Percentiles rank a stretch among this genome's conserved stretches.
Conservation (phyloP, 2,329 filamentous ascomycete species). For the Pseudogymnoascus sp. region DNA sequence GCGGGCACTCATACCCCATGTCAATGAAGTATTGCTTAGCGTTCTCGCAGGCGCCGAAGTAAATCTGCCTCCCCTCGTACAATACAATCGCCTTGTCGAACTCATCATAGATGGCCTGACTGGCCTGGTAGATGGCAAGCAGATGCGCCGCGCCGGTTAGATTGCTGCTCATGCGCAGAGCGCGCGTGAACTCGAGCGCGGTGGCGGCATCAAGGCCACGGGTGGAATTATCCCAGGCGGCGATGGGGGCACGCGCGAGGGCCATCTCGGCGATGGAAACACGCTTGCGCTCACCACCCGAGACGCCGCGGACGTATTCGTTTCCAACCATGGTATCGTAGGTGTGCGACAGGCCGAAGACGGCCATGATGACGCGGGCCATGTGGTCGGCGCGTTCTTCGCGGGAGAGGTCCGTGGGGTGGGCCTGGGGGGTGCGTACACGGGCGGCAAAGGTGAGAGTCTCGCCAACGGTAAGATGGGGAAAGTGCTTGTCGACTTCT, state of each 20-base stretch:
- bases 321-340: constrained; percentile 68
- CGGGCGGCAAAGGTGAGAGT: constrained; percentile 67
- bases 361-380: constrained; percentile 55
- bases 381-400: constrained; percentile 37
- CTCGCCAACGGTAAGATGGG: constrained; percentile 64
- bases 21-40: constrained; percentile 62
- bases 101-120: constrained; percentile 58
- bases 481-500: constrained; percentile 68
- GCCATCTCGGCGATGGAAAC: constrained; percentile 74
- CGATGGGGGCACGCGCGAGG: constrained; percentile 42
- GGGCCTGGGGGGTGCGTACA: constrained; percentile 55
- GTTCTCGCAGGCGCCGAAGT: constrained; percentile 54
- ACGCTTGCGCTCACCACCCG: constrained; percentile 66
- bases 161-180: constrained; percentile 56
- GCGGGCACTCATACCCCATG: constrained; percentile 63
- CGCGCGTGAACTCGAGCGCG: constrained; percentile 63
- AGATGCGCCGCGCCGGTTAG: constrained; percentile 53
- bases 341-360: constrained; percentile 65
- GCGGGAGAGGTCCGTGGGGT: constrained; percentile 49
- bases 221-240: constrained; percentile 34
- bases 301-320: constrained; percentile 61
- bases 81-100: constrained; percentile 64
- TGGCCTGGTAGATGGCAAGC: constrained; percentile 67
- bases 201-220: constrained; percentile 66
- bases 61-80: constrained; percentile 64